Conservation (phyloP, 306 rosid species). For the Sesbania bispinosa region DNA sequence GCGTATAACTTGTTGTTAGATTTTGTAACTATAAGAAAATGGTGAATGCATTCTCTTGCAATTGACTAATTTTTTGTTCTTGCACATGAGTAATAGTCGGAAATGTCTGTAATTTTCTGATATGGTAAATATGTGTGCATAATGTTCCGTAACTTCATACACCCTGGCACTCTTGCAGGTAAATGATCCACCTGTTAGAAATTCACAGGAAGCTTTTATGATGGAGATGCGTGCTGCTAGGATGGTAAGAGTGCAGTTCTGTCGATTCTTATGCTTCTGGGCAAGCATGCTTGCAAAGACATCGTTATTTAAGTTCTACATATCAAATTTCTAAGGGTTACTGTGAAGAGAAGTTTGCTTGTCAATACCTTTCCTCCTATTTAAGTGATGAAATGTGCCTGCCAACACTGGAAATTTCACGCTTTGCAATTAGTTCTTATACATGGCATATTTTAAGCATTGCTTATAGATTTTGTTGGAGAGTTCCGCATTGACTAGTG, state of each 20-base stretch:
- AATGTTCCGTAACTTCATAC: slow-evolving; percentile 12
- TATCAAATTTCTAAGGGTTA: not conserved
- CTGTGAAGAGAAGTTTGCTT: not conserved
- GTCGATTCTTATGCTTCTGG: not conserved
- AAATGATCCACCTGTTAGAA: slow-evolving; percentile 81
- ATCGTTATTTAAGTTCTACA: not conserved
- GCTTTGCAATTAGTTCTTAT: not conserved
- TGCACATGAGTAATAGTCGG: not conserved
- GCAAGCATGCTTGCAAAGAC: not conserved
- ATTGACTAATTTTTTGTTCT: not conserved
- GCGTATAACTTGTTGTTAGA: not conserved
- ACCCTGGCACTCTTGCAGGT: slow-evolving; percentile 45
- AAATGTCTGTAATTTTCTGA: not conserved
- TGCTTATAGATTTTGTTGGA: no score
- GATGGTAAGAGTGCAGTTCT: slow-evolving; percentile 47
- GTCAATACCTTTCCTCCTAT: not conserved
- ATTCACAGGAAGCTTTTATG: slow-evolving; percentile 92
- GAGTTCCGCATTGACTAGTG: no score
- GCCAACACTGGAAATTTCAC: not conserved
- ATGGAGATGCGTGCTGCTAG: slow-evolving; percentile 87
- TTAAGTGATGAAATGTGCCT: not conserved
- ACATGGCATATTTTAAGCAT: not conserved
- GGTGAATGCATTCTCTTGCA: not conserved
- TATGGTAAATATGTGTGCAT: not conserved
- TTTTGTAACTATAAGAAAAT: slow-evolving; percentile 1